Evolutionary conservation across 768 basidiomycete species (phyloP).

Genomic region (Lanmaoa rubissima): DNA sequence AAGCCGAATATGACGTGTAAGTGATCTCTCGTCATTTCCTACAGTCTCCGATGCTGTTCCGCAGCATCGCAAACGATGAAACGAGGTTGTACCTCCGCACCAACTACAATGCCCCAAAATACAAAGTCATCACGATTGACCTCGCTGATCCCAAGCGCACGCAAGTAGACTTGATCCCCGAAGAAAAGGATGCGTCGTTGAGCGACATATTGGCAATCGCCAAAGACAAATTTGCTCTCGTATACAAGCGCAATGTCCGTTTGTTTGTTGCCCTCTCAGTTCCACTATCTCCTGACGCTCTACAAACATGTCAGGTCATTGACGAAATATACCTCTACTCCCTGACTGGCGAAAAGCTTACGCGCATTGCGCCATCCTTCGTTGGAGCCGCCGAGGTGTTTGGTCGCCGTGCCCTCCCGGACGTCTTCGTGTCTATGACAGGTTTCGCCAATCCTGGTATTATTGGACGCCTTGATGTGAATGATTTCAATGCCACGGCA

Average conservation of each 20-base stretch:
- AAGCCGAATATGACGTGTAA: slow-evolving; percentile 63
- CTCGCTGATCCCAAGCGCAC: slow-evolving; percentile 47
- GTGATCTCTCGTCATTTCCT: slow-evolving; percentile 21
- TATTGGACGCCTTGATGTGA: slow-evolving; percentile 62
- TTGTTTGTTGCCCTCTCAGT: not conserved
- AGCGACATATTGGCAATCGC: slow-evolving; percentile 48
- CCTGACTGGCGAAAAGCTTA: slow-evolving; percentile 48
- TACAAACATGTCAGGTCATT: slow-evolving; percentile 48
- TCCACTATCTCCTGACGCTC: slow-evolving; percentile 2
- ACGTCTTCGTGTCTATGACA: slow-evolving; percentile 62
- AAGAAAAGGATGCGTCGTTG: slow-evolving; percentile 62
- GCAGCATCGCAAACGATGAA: slow-evolving; percentile 64
- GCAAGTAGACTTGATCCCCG: slow-evolving; percentile 63
- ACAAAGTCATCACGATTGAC: slow-evolving; percentile 66
- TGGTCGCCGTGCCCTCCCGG: slow-evolving; percentile 50
- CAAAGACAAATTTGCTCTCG: slow-evolving; percentile 54
- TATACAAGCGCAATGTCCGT: slow-evolving; percentile 73
- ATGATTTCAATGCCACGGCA: slow-evolving; percentile 17
- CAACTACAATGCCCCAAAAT: slow-evolving; percentile 61
- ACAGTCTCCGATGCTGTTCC: slow-evolving; percentile 1
- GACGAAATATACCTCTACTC: slow-evolving; percentile 77
- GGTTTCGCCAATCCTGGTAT: slow-evolving; percentile 75
- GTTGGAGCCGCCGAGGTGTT: slow-evolving; percentile 62
- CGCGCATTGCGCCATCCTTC: slow-evolving; percentile 60
- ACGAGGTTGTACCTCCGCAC: slow-evolving; percentile 62